phyloP scores from a whole-genome alignment of 371 early-diverging fungal genomes.

The Enteropsectra breve region DNA sequence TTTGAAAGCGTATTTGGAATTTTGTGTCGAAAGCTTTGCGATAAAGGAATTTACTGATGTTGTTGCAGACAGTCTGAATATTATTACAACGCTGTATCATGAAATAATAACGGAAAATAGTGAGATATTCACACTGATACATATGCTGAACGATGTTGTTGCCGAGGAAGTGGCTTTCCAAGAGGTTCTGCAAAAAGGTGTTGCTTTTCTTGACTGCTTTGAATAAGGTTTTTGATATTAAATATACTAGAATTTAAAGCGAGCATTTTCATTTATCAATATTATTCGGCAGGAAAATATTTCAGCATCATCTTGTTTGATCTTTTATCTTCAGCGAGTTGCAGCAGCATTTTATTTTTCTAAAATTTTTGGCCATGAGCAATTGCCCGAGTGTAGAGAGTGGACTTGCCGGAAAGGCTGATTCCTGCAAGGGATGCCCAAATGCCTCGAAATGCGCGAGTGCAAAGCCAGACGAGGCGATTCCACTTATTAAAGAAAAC shows the following conservation, averaged over 20 bases:
- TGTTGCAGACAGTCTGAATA: conserved; percentile 28
- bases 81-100: conserved; percentile 30
- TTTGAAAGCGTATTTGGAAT: conserved; percentile 21
- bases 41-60: conserved; percentile 31
- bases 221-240: background rate
- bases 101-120: conserved; percentile 21
- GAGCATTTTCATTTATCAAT: background rate
- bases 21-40: conserved; percentile 34
- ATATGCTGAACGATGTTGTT: conserved; percentile 13
- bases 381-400: conserved; percentile 68
- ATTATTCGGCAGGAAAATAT: conserved; percentile 64
- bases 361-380: too few species aligned
- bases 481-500: conserved; percentile 32
- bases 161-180: conserved; percentile 41
- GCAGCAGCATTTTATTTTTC: too few species aligned
- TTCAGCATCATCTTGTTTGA: conserved; percentile 61
- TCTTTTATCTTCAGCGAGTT: too few species aligned
- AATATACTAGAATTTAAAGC: background rate
- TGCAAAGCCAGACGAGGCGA: conserved; percentile 81
- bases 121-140: conserved; percentile 13
- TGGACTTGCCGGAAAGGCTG: conserved; percentile 75
- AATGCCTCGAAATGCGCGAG: conserved; percentile 79
- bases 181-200: conserved; percentile 26
- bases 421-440: conserved; percentile 87
- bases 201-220: conserved; percentile 43